Base-by-base conservation (phyloP, 192 early-diverging fungal genomes). In the Backusella parvicylindrica region DNA sequence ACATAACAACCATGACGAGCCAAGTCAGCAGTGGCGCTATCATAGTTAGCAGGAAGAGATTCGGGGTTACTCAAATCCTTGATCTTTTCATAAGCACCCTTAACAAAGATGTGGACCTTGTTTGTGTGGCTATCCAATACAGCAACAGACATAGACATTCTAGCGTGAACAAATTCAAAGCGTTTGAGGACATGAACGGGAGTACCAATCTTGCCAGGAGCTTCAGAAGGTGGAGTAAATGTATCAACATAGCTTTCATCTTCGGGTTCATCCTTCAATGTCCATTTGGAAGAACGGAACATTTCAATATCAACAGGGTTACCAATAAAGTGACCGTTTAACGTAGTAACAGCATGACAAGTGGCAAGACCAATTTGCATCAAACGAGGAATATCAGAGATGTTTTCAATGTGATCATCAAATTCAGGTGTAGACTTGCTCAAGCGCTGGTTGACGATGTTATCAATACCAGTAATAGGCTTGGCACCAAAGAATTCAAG, bases 1-100 rank as follows among this genome's bases (percentile, higher is more conserved):
- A 94, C 93, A 74, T 95, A 95, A 80, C 91, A 89, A 13, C 94
- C 94, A 36, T 91, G 81, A 18, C 82, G 81, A 7, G 94, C 92
- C 38, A 91, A 83, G 21, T 79, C 72, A 69, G 78, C 77, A 49
- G 91, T 86, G 4, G 79, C 78, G 3, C 11, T 30, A 64, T 89
- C 86, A 70, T 90, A 92, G 70, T 88, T 84, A 26, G 32, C 74
- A 8, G 94, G 94, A 16, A 91, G 47, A 1, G 82, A 81, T 18
- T 65, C 66, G n/a, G 84, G 79, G 32, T 81, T 77, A 76, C 77
- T 79, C 38, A 91, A 74, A 37, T 89, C 87, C 72, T 86, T 86
- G 47, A 95, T 80, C 77, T 89, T 89, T 82, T 94, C 92, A 77
- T 89, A 92, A 23, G 89, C 87, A 68, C 91, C 91, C 76, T 92